A percentile compares a stretch with the other conserved stretches of the same genome.
phyloP scores from a whole-genome alignment of 495 filamentous ascomycete genomes.

The Talaromyces thailandensis region DNA sequence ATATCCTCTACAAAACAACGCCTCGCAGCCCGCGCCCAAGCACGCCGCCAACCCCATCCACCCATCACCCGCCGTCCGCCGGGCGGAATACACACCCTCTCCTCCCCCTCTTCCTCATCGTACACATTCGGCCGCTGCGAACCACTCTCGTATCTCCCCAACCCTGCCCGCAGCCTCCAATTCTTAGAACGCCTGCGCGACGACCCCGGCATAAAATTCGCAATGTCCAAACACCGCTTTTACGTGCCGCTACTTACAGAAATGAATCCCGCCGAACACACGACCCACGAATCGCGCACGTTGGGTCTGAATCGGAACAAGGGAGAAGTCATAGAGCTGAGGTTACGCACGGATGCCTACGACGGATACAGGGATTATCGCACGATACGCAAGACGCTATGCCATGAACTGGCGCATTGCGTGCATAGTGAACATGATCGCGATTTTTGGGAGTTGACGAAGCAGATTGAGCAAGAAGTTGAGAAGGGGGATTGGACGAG shows the following conservation, averaged over 20 bases:
- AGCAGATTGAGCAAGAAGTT: conserved; percentile 81
- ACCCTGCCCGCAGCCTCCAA: conserved; percentile 52
- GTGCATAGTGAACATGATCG: conserved; percentile 75
- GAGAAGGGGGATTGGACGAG: conserved; percentile 64
- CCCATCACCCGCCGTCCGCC: conserved; percentile 19
- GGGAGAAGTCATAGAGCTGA: conserved; percentile 85
- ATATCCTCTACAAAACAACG: conserved; percentile 26
- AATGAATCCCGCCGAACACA: conserved; percentile 85
- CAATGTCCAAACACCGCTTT: conserved; percentile 79
- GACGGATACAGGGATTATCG: conserved; percentile 91
- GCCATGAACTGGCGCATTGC: conserved; percentile 92
- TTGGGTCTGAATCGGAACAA: conserved; percentile 81
- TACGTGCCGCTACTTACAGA: conserved; percentile 83
- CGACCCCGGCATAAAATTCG: conserved; percentile 76
- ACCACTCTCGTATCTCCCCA: conserved; percentile 71
- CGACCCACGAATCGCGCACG: conserved; percentile 68
- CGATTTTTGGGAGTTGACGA: conserved; percentile 80
- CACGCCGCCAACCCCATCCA: conserved; percentile 22
- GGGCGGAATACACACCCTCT: conserved; percentile 36
- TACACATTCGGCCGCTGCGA: conserved; percentile 79
- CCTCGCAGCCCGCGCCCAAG: conserved; percentile 28
- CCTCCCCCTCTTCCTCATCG: conserved; percentile 32
- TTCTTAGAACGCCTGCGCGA: conserved; percentile 70
- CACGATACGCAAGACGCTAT: conserved; percentile 81
- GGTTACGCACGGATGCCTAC: conserved; percentile 84